Base-by-base conservation (phyloP, 345 rosid genomes). In the Kernera saxatilis region DNA sequence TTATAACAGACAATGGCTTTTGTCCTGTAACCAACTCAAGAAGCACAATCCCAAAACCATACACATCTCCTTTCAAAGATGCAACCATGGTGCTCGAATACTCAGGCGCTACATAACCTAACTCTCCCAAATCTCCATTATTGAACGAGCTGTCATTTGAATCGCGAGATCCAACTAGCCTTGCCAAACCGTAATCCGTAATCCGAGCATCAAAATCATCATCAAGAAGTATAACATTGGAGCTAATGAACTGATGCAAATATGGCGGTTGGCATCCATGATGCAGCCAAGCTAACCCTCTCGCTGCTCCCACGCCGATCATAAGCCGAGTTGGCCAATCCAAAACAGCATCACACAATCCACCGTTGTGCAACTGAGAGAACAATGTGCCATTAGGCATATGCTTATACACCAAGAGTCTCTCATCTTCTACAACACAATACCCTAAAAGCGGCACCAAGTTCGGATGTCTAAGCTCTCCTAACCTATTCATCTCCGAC, bases 211-310 rank as follows among this genome's bases (percentile, higher is more conserved):
- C 92, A 23, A 79, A 80, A 46, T 87, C 92, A 17, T 85, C 92
- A 43, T 87, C 92, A 26, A 87, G 79, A 21, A 87, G 86, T 26
- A 85, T 85, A 66, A 81, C 81, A 63, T 79, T 82, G 14, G 92
- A 87, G 33, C 86, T 80, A 44, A 87, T 66, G 56, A 77, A 77
- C 59, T 80, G 86, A 46, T 83, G 89, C 68, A 83, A 27, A 48
- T 79, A 80, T 0, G 89, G 87, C 0, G 89, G 92, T 50, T 85
- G 80, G 52, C 88, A 82, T 14, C 87, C 89, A 36, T 85, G 92
- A 45, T 87, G 92, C 43, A 87, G 77, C 92, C 92, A 87, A 65
- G 89, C 92, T 27, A 85, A 67, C 1, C 92, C 92, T 76, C 81
- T 77, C 3, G 89, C 87, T 0, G 87, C 85, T 9, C 92, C 89